Percentiles rank a stretch among this genome's conserved stretches.
Evolutionary conservation across 306 rosid species (phyloP).

Genomic region (Clitoria ternatea): DNA sequence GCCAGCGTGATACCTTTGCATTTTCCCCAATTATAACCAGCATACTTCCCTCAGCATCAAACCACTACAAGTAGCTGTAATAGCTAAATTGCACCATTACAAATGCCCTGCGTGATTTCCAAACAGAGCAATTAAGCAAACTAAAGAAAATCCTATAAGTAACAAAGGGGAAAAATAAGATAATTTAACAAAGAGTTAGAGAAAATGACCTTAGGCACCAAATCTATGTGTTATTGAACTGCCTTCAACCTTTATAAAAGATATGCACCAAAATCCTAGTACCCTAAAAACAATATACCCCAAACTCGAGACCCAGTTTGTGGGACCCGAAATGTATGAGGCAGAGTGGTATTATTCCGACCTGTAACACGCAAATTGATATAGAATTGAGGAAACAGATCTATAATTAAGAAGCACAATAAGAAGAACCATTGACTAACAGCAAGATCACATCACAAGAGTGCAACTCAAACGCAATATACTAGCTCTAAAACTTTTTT

Average conservation of each 20-base stretch:
- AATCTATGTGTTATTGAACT: slow-evolving; percentile 2
- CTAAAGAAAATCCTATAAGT: not conserved
- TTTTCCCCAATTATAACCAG: slow-evolving; percentile 81
- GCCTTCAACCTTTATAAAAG: slow-evolving; percentile 21
- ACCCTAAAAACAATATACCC: not conserved
- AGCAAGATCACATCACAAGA: not conserved
- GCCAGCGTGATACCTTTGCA: slow-evolving; percentile 83
- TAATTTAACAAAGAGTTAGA: not conserved
- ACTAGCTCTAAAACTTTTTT: not conserved
- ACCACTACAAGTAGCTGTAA: slow-evolving; percentile 42
- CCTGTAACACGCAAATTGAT: slow-evolving; percentile 2
- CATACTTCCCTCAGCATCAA: slow-evolving; percentile 88
- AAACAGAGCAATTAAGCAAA: slow-evolving; percentile 12
- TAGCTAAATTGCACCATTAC: slow-evolving; percentile 33
- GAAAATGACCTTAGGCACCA: slow-evolving; percentile 7
- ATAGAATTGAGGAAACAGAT: not conserved
- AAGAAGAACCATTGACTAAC: not conserved
- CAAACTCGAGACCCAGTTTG: not conserved
- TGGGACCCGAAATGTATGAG: not conserved
- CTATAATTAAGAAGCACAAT: not conserved
- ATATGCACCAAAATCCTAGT: slow-evolving; percentile 11
- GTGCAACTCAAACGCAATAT: not conserved
- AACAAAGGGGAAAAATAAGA: not conserved
- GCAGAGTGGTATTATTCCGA: slow-evolving; percentile 4
- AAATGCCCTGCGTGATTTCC: slow-evolving; percentile 19